A percentile compares a stretch with the other conserved stretches of the same genome.
These are phyloP conservation scores for Salix dunnii DNA, from an alignment of 345 rosid genomes.

Conservation along the genomic window DNA sequence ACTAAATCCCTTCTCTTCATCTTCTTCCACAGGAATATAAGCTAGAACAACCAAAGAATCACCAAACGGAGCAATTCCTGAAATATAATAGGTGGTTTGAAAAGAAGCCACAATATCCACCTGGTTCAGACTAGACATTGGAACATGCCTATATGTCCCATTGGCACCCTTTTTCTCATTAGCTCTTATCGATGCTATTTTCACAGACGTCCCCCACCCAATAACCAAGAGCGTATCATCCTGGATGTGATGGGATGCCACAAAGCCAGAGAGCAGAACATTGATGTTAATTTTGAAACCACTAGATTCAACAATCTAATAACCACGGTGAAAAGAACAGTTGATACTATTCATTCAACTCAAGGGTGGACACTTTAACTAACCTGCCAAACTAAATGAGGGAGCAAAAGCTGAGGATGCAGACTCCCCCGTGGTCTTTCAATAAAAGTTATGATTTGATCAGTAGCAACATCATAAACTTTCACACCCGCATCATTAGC, in stretches of 20 bases:
- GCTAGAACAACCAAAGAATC: conserved; percentile 98
- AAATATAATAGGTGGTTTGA: conserved; percentile 94
- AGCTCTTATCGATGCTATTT: conserved; percentile 83
- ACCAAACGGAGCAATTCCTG: conserved; percentile 99
- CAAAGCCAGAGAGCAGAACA: conserved; percentile 11
- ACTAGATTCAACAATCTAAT: neutral
- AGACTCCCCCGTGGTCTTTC: conserved; percentile 94
- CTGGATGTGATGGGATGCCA: conserved; percentile 36
- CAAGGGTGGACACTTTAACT: conserved; percentile 13
- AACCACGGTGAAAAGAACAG: neutral
- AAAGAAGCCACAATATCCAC: conserved; percentile 98
- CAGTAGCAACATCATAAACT: conserved; percentile 88
- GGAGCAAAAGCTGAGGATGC: conserved; percentile 80
- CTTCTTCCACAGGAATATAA: conserved; percentile 77
- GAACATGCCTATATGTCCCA: conserved; percentile 57
- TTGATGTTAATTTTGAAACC: neutral
- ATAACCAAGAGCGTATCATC: conserved; percentile 89
- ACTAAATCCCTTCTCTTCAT: conserved; percentile 74
- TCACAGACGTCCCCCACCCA: conserved; percentile 93
- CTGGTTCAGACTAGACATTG: conserved; percentile 59
- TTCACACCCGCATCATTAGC: conserved; percentile 97
- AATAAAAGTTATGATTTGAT: conserved; percentile 89
- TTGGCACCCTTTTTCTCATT: conserved; percentile 53
- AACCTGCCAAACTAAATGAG: conserved; percentile 99
- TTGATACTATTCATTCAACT: conserved; percentile 1